These are phyloP conservation scores for Liquidambar formosana DNA, from an alignment of 164 flowering plant species.

Conservation along the genomic window DNA sequence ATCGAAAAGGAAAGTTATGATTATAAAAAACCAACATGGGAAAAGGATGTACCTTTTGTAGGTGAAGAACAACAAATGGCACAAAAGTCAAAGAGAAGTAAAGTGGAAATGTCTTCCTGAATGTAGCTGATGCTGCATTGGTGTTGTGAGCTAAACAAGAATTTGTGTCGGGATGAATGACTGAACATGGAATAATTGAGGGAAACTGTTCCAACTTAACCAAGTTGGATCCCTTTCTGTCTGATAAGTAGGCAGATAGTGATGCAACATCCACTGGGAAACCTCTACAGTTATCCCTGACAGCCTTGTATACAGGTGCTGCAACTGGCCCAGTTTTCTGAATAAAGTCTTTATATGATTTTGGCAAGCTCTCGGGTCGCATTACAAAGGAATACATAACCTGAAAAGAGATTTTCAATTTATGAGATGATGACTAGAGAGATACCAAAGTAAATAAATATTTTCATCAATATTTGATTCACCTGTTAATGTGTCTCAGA, in stretches of 20 bases:
- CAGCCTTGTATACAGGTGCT: slow-evolving; percentile 85
- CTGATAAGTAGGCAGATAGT: slow-evolving; percentile 66
- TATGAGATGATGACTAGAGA: slow-evolving; percentile 1
- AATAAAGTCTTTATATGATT: slow-evolving; percentile 88
- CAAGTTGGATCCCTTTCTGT: slow-evolving; percentile 34
- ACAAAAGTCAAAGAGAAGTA: slow-evolving; percentile 97
- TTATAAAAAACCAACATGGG: neutral
- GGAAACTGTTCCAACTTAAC: slow-evolving; percentile 71
- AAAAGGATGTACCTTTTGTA: slow-evolving; percentile 70
- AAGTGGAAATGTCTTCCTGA: slow-evolving; percentile 95
- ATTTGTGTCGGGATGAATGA: slow-evolving; percentile 81
- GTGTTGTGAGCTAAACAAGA: slow-evolving; percentile 84
- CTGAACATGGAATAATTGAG: slow-evolving; percentile 82
- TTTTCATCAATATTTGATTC: neutral
- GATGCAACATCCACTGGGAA: slow-evolving; percentile 67
- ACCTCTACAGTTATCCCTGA: slow-evolving; percentile 88
- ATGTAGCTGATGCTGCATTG: slow-evolving; percentile 78
- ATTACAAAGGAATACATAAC: slow-evolving; percentile 96
- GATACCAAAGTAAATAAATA: neutral
- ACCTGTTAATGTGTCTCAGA: neutral
- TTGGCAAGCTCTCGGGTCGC: slow-evolving; percentile 99
- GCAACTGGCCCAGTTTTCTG: slow-evolving; percentile 98
- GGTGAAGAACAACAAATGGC: slow-evolving; percentile 86
- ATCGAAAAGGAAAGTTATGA: neutral
- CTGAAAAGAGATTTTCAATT: slow-evolving; percentile 35